Conservation (phyloP, 164 flowering plant genomes). For the Kingdonia uniflora region DNA sequence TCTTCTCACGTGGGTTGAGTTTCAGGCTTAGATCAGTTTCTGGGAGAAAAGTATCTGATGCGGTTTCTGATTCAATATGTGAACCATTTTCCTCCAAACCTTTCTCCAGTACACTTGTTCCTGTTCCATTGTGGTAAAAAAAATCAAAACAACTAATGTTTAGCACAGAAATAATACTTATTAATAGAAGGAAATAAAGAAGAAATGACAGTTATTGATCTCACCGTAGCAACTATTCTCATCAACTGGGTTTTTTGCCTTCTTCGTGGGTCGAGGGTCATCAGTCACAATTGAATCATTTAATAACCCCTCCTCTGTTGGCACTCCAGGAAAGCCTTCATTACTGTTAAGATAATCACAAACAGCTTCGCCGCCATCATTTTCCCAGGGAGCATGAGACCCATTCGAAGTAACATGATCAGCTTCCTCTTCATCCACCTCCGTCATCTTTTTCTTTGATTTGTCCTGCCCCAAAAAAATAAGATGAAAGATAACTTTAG, state of each 20-base stretch:
- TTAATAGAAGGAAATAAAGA: not conserved
- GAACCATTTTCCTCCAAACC: slow-evolving; percentile 14
- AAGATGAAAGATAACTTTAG: not conserved
- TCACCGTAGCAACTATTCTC: slow-evolving; percentile 20
- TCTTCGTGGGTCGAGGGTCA: slow-evolving; percentile 55
- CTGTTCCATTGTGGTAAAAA: slow-evolving; percentile 14
- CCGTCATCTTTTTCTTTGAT: slow-evolving; percentile 20
- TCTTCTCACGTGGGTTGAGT: slow-evolving; percentile 76
- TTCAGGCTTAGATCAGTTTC: slow-evolving; percentile 56
- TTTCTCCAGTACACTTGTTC: slow-evolving; percentile 10
- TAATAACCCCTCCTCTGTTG: slow-evolving; percentile 20
- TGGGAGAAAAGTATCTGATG: slow-evolving; percentile 12
- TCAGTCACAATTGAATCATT: slow-evolving; percentile 21
- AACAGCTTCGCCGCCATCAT: slow-evolving; percentile 20
- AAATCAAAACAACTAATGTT: not conserved
- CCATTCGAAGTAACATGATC: slow-evolving; percentile 19
- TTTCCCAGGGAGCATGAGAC: slow-evolving; percentile 17
- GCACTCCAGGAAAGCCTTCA: slow-evolving; percentile 15
- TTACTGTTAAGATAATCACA: slow-evolving; percentile 13
- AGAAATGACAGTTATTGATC: slow-evolving; percentile 24
- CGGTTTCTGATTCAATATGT: slow-evolving; percentile 17
- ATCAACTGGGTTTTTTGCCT: slow-evolving; percentile 35
- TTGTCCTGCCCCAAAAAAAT: slow-evolving; percentile 21
- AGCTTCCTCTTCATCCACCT: slow-evolving; percentile 24
- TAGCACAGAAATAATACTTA: slow-evolving; percentile 1